Percentiles rank a stretch among this genome's conserved stretches.
phyloP scores from a whole-genome alignment of 1,139 yeast genomes.

The Scheffersomyces quercinus region DNA sequence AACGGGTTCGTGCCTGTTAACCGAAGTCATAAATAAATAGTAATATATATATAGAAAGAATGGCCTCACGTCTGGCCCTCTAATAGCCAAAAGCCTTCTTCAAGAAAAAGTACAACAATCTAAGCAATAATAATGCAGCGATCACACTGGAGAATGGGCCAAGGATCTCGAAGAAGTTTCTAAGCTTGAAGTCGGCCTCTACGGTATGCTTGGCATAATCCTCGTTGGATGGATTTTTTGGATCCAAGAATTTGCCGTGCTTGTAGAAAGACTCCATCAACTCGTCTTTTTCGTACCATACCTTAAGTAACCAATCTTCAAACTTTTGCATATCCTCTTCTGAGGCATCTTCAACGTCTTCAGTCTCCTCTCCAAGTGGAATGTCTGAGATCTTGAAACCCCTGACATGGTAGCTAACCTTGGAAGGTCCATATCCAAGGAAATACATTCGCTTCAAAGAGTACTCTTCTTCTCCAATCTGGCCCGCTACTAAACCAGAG shows the following conservation, averaged over 20 bases:
- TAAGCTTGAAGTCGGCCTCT: constrained; percentile 9
- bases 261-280: constrained; percentile 60
- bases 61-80: neutral
- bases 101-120: constrained; percentile 5
- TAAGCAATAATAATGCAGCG: constrained; percentile 6
- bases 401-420: constrained; percentile 64
- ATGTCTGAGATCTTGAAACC: constrained; percentile 60
- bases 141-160: constrained; percentile 10
- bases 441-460: constrained; percentile 66
- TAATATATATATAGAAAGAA: no score
- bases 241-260: constrained; percentile 53
- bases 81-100: neutral
- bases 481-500: constrained; percentile 60
- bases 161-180: constrained; percentile 17
- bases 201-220: constrained; percentile 9
- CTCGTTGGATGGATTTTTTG: constrained; percentile 11
- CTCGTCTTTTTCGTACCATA: constrained; percentile 82
- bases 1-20: no score
- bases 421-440: constrained; percentile 68
- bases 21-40: no score
- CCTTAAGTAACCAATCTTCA: constrained; percentile 69
- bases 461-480: constrained; percentile 77
- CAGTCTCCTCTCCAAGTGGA: constrained; percentile 57
- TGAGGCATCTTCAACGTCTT: constrained; percentile 47
- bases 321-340: constrained; percentile 48